Percentiles rank a stretch among this genome's conserved stretches.
Conservation (phyloP, 208 protist species). For the Leishmania amazonensis region DNA sequence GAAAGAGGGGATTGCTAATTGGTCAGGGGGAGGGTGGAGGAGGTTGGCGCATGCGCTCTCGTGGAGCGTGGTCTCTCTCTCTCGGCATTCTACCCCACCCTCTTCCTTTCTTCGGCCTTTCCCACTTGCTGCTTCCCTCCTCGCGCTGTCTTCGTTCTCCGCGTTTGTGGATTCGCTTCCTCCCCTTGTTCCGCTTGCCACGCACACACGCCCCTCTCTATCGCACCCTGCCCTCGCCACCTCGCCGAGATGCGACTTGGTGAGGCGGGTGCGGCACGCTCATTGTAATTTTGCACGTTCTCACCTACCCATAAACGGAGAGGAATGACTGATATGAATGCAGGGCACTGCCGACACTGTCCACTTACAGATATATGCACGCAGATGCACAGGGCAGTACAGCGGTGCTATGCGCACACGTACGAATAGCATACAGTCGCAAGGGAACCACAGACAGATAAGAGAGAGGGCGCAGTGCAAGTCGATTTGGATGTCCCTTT, state of each 20-base stretch:
- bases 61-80: background rate
- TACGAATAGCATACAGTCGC: background rate
- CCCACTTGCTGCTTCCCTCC: constrained; percentile 10
- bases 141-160: constrained; percentile 6
- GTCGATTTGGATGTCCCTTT: background rate
- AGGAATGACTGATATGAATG: background rate
- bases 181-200: background rate
- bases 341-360: background rate
- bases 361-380: background rate
- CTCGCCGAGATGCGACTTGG: background rate
- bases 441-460: background rate
- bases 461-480: background rate
- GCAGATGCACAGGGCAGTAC: background rate
- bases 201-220: background rate
- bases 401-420: background rate
- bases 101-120: background rate
- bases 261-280: background rate
- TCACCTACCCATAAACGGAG: background rate
- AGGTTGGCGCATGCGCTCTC: background rate
- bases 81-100: background rate
- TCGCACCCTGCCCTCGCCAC: background rate
- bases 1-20: background rate
- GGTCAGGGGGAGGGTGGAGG: background rate
- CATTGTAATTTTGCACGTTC: background rate
- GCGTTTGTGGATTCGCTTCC: background rate